phyloP scores from a whole-genome alignment of 2,329 filamentous ascomycete species.

The Talaromyces pinophilus region DNA sequence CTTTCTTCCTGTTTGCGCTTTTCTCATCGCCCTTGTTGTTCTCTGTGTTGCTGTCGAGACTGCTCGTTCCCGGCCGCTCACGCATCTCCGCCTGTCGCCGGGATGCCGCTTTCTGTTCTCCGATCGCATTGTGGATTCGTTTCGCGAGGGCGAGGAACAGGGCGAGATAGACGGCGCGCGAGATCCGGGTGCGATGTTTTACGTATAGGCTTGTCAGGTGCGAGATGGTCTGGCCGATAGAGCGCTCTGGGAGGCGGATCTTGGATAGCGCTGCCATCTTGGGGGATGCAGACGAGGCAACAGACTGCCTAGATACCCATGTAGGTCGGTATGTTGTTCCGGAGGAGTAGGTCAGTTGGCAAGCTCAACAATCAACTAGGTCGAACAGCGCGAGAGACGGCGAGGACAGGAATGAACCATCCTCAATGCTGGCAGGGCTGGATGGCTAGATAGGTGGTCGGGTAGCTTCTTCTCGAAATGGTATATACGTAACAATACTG shows the following conservation, averaged over 20 bases:
- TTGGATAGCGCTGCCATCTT: conserved; percentile 76
- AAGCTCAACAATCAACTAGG: neutral
- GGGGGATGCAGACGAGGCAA: neutral
- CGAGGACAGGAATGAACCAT: neutral
- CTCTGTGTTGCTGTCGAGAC: conserved; percentile 35
- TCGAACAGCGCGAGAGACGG: neutral
- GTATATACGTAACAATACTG: neutral
- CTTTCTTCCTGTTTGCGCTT: conserved; percentile 65
- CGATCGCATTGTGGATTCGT: conserved; percentile 86
- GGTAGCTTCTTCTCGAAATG: neutral
- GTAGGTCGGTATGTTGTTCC: neutral
- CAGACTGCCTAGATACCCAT: conserved; percentile 9
- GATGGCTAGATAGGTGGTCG: neutral
- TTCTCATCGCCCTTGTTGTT: conserved; percentile 31
- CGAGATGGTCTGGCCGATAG: conserved; percentile 64
- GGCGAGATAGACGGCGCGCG: conserved; percentile 78
- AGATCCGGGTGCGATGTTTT: conserved; percentile 77
- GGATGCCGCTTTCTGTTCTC: conserved; percentile 86
- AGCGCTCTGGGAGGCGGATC: conserved; percentile 63
- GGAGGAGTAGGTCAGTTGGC: neutral
- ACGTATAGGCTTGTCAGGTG: conserved; percentile 73
- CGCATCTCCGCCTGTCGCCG: conserved; percentile 64
- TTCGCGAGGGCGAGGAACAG: conserved; percentile 79
- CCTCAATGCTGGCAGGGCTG: neutral
- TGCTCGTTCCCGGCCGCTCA: conserved; percentile 52